Conservation (phyloP, 2,329 filamentous ascomycete species). For the Xylariaceae sp. region DNA sequence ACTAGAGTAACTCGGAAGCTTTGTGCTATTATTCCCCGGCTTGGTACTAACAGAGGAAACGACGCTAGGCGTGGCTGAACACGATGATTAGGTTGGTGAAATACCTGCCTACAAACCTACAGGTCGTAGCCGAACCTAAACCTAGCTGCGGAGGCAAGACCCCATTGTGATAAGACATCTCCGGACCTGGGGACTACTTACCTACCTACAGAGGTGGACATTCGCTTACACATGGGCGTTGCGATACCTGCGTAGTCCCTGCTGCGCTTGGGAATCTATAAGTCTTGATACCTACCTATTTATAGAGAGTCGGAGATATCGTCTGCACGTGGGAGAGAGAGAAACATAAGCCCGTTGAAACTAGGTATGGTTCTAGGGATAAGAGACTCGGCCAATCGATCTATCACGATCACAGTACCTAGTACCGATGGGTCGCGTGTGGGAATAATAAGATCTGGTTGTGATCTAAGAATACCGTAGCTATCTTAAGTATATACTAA, state of each 20-base stretch:
- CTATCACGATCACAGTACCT: not conserved
- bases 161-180: not conserved
- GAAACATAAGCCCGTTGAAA: not conserved
- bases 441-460: no score
- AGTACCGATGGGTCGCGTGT: no score
- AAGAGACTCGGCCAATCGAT: not conserved
- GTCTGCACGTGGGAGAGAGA: not conserved
- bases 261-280: no score
- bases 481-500: no score
- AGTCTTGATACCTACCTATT: no score
- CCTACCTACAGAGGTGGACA: no score
- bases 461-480: no score
- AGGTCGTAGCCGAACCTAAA: constrained; percentile 15
- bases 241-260: no score
- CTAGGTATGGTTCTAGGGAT: not conserved
- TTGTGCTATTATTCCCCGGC: not conserved
- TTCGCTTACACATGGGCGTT: no score
- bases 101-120: not conserved
- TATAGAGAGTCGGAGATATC: no score
- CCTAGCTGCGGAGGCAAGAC: constrained; percentile 3
- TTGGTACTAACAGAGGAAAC: not conserved
- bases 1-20: not conserved
- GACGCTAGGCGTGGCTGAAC: not conserved
- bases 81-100: not conserved
- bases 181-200: no score